A percentile compares a stretch with the other conserved stretches of the same genome.
Evolutionary conservation across 345 rosid genomes (phyloP).

Genomic region (Citrus glauca): DNA sequence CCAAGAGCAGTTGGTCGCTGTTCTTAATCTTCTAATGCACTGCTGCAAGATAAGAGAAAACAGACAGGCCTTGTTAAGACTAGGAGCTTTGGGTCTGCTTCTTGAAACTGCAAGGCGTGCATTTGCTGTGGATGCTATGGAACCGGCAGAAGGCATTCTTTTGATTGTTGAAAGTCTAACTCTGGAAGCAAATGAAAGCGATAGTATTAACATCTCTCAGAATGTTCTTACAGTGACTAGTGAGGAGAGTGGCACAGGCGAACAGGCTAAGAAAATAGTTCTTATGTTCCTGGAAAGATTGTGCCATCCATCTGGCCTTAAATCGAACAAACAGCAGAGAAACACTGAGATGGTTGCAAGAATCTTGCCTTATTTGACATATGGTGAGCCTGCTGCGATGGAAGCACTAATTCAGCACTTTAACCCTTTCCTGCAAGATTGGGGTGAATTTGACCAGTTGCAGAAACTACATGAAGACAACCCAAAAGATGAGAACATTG

Average conservation of each 20-base stretch:
- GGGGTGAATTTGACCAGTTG: conserved; percentile 77
- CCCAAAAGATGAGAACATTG: conserved; percentile 65
- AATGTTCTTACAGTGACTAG: conserved; percentile 74
- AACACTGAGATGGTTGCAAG: conserved; percentile 99
- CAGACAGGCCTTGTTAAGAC: conserved; percentile 72
- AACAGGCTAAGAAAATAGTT: conserved; percentile 97
- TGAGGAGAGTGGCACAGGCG: conserved; percentile 83
- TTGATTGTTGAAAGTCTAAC: conserved; percentile 94
- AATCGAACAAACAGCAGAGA: conserved; percentile 96
- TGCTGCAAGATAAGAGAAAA: conserved; percentile 98
- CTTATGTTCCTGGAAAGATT: conserved; percentile 93
- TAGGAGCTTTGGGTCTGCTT: conserved; percentile 90
- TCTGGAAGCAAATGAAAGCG: conserved; percentile 93
- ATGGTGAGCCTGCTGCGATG: conserved; percentile 99
- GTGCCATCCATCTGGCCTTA: conserved; percentile 78
- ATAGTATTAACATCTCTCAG: conserved; percentile 68
- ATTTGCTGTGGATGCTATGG: conserved; percentile 97
- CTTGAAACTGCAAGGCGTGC: conserved; percentile 99
- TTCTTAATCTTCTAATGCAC: conserved; percentile 90
- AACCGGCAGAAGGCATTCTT: conserved; percentile 98
- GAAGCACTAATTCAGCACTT: conserved; percentile 93
- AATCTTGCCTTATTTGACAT: conserved; percentile 93
- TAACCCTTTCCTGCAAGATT: conserved; percentile 77
- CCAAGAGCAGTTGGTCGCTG: conserved; percentile 90
- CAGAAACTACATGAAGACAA: conserved; percentile 70